Base-by-base conservation (phyloP, 352 stramenopile species). In the Phytopythium chamaehyphon region DNA sequence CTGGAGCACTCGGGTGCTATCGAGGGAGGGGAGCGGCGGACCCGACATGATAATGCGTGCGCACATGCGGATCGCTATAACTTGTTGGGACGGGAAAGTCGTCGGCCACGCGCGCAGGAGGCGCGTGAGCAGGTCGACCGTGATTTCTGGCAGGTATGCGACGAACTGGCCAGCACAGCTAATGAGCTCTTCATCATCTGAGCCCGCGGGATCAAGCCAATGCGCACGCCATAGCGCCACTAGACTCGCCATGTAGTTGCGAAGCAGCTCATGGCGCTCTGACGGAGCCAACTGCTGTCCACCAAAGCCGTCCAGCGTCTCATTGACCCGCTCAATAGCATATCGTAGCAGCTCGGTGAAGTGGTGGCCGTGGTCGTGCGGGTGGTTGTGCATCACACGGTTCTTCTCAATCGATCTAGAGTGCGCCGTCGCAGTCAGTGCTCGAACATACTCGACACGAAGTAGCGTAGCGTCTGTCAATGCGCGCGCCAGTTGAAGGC, bases 1-100 rank as follows among this genome's bases (percentile, higher is more conserved):
- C 31, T 74, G 67, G n/a, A 89, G 52, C 19, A 51, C 22, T 10
- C 57, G 39, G 7, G 55, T 62, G 16, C 50, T 16, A 15, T 85
- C 71, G 0, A 87, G 48, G 48, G 71, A 66, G 48, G 79, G 59
- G 18, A 88, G 59, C 37, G 79, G 83, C 6, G 79, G 74, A 15
- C 82, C 83, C 8, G 82, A 90, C 79, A 94, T 92, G 42, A 94
- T 68, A 21, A 94, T 74, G 28, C 84, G 84, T n/a, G 84, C 84
- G 16, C 88, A 45, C 74, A 89, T 90, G 26, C 82, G 84, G 54
- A 88, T 89, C 9, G 84, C 82, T 10, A 86, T 66, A 5, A 91
- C 76, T 48, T 94, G 71, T 46, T 88, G 69, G 33, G 73, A 68
- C 5, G 84, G 84, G 55, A 73, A 88, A 10, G 69, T 66, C n/a